Conservation (phyloP, 2,329 filamentous ascomycete species). For the Verticillium isaacii region DNA sequence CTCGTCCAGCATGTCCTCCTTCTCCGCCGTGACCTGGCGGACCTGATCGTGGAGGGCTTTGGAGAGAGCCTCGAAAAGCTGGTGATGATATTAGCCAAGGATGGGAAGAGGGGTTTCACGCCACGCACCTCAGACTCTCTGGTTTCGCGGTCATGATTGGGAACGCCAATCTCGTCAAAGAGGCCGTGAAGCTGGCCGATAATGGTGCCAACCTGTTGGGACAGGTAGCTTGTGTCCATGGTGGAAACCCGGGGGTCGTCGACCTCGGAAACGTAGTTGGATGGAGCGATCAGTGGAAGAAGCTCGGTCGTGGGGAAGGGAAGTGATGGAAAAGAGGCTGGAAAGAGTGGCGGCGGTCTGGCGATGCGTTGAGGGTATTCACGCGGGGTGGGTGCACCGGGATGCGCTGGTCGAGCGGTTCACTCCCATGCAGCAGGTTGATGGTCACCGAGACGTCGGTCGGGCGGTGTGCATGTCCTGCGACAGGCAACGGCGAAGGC, state of each 20-base stretch:
- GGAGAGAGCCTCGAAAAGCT: slow-evolving; percentile 90
- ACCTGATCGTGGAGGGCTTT: slow-evolving; percentile 90
- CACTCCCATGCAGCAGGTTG: slow-evolving; percentile 1
- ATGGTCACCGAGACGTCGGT: slow-evolving; percentile 1
- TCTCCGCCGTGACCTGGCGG: slow-evolving; percentile 77
- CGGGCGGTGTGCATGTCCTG: neutral
- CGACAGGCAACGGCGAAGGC: neutral
- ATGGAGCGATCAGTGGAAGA: neutral
- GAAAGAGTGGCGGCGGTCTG: neutral
- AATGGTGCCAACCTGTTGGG: slow-evolving; percentile 92
- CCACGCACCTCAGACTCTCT: slow-evolving; percentile 78
- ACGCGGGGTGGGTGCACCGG: slow-evolving; percentile 3
- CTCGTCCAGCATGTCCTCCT: slow-evolving; percentile 85
- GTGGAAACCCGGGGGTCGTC: slow-evolving; percentile 2
- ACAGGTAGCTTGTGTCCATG: slow-evolving; percentile 91
- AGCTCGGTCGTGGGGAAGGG: neutral
- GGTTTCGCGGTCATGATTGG: slow-evolving; percentile 83
- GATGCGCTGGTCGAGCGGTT: slow-evolving; percentile 1
- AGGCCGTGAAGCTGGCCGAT: slow-evolving; percentile 89
- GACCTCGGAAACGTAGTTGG: neutral
- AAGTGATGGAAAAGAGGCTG: neutral
- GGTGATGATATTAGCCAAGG: slow-evolving; percentile 3
- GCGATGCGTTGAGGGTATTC: slow-evolving; percentile 9
- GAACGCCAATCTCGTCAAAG: slow-evolving; percentile 97
- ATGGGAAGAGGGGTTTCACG: slow-evolving; percentile 6